Evolutionary conservation across 75 land plant genomes (phyloP), one percentile per base, ranked within the genome.

Genomic region (Pinus tabuliformis): DNA sequence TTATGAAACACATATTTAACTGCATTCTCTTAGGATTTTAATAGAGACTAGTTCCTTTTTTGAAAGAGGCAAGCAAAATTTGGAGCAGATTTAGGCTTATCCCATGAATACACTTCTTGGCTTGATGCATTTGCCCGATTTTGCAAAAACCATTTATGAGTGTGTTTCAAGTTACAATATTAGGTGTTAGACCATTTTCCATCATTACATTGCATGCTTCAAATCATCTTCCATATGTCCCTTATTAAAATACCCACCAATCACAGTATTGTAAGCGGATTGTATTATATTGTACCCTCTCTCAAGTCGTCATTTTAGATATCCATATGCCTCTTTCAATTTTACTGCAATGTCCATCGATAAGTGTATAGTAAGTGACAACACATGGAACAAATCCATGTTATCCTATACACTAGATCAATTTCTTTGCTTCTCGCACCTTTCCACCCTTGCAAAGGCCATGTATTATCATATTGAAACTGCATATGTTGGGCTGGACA

Each of bases 111-210:
- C 33, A 33, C 52, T 66, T n/a, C 80, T 89, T 79, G n/a, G 97
- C 94, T 21, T 88, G 88, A 18, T 70, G 49, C 28, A 89, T 60
- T 81, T 80, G 82, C 59, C 79, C 89, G 56, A 75, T 81, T 72
- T 85, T 86, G 60, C 97, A 93, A 79, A 86, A 57, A 3, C 88
- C 89, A 77, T 86, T 79, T 82, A 33, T 33, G 21, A 94, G 82
- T 21, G 89, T 79, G 72, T 94, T 94, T 73, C 88, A 94, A 20
- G 97, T 91, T 21, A 94, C 82, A 49, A 85, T 77, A 79, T 94
- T 92, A 76, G 87, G 84, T 12, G 18, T 1, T 62, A 83, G 78
- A 61, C 93, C 90, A 37, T 72, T 74, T 57, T 80, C 71, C 6
- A 83, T 54, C 97, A 96, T 94, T 68, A 82, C 85, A 82, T 91